phyloP scores from a whole-genome alignment of 2,329 filamentous ascomycete species.

The Cladophialophora bantiana region DNA sequence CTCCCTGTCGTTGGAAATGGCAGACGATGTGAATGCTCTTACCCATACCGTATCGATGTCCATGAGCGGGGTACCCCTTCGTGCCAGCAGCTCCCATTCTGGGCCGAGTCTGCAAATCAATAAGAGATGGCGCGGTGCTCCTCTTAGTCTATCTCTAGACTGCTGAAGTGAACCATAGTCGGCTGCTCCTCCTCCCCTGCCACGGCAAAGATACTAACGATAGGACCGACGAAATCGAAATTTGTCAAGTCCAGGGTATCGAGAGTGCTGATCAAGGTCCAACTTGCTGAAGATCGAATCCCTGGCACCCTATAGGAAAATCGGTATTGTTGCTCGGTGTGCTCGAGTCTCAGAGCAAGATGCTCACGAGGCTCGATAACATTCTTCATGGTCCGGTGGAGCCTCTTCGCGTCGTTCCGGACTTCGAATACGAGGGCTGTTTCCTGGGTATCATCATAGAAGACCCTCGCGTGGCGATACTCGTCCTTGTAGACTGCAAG shows the following conservation, averaged over 20 bases:
- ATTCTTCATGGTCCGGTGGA: conserved; percentile 20
- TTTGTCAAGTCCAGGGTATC: conserved; percentile 5
- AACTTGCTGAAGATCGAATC: background rate
- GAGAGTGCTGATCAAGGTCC: background rate
- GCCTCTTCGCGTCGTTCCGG: conserved; percentile 35
- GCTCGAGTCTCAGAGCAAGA: background rate
- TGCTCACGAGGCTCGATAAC: background rate
- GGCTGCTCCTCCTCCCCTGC: background rate
- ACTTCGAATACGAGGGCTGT: conserved; percentile 33
- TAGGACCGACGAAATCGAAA: background rate
- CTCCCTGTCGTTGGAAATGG: too few species aligned
- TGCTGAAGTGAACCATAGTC: background rate
- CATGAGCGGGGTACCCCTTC: too few species aligned
- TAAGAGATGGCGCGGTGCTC: too few species aligned
- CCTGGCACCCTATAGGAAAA: background rate
- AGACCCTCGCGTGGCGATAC: conserved; percentile 38
- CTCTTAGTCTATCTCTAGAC: background rate
- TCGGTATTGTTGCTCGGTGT: conserved; percentile 4
- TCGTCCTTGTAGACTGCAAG: conserved; percentile 41
- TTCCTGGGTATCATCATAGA: conserved; percentile 27
- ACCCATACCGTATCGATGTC: too few species aligned
- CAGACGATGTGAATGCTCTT: too few species aligned
- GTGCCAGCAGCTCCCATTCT: too few species aligned
- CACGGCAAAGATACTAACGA: background rate
- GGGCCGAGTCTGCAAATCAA: too few species aligned